Conservation (phyloP, 257 asterid genomes). For the Nicotiana tomentosiformis region DNA sequence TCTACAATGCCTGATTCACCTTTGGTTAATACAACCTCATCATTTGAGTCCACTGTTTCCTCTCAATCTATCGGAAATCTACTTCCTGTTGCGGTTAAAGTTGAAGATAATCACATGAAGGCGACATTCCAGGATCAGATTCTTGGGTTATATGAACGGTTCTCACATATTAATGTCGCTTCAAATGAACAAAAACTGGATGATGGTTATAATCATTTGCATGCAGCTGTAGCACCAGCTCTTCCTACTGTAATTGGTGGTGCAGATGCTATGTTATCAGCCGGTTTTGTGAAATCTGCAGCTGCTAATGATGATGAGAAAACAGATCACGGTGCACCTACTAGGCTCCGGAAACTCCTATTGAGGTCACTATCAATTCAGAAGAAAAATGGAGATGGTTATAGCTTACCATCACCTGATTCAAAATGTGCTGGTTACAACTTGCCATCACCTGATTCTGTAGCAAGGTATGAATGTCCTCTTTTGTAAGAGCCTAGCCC, state of each 20-base stretch:
- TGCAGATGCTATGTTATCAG: not conserved
- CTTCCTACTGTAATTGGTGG: conserved; percentile 10
- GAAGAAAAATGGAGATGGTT: conserved; percentile 41
- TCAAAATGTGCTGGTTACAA: conserved; percentile 48
- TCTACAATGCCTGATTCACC: not conserved
- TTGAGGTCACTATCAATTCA: conserved; percentile 49
- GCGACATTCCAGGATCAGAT: conserved; percentile 11
- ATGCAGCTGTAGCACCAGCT: conserved; percentile 10
- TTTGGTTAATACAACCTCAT: not conserved
- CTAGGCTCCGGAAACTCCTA: conserved; percentile 42
- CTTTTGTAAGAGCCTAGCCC: no score
- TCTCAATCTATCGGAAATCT: conserved; percentile 46
- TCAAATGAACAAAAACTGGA: conserved; percentile 17
- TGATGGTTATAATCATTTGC: not conserved
- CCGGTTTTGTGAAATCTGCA: conserved; percentile 2
- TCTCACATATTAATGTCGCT: conserved; percentile 37
- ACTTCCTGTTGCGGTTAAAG: conserved; percentile 42
- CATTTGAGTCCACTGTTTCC: conserved; percentile 25
- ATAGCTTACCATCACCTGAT: conserved; percentile 56
- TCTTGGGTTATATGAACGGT: conserved; percentile 43
- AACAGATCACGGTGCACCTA: conserved; percentile 22
- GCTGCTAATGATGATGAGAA: conserved; percentile 36
- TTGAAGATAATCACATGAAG: conserved; percentile 14
- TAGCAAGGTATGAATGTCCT: conserved; percentile 39
- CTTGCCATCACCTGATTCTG: conserved; percentile 68